A percentile compares a stretch with the other conserved stretches of the same genome.
Conservation (phyloP, 1,284 basidiomycete genomes). For the Cerrena zonata region DNA sequence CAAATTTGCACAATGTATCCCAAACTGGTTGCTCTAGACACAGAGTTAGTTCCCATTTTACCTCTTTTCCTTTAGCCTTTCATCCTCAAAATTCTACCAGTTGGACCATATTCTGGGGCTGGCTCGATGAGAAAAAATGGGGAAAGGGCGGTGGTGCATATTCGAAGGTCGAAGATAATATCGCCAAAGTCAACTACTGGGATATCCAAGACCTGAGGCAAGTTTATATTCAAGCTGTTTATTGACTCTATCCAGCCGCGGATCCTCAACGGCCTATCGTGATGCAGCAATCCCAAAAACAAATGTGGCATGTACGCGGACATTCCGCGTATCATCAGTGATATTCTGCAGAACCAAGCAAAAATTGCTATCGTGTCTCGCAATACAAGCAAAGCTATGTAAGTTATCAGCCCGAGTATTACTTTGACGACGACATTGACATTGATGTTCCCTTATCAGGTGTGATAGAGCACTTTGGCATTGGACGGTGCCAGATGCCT, state of each 20-base stretch:
- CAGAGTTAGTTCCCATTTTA: constrained; percentile 2
- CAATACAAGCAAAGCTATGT: constrained; percentile 13
- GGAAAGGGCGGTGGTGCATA: constrained; percentile 5
- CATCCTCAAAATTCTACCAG: constrained; percentile 1
- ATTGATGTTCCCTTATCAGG: constrained; percentile 1
- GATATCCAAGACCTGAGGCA: constrained; percentile 4
- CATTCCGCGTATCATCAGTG: constrained; percentile 10
- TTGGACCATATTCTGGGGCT: constrained; percentile 11
- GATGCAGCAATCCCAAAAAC: constrained; percentile 1
- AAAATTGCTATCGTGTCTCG: constrained; percentile 14
- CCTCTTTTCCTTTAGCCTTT: neutral
- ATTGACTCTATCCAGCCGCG: neutral
- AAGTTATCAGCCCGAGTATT: too few relatives aligned
- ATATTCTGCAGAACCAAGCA: constrained; percentile 12
- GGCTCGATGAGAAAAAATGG: constrained; percentile 3
- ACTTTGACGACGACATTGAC: neutral
- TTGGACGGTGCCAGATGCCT: neutral
- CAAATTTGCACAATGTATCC: constrained; percentile 1
- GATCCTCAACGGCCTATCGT: neutral
- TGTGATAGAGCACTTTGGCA: constrained; percentile 6
- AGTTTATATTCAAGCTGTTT: neutral
- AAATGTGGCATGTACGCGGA: constrained; percentile 11
- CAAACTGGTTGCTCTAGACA: constrained; percentile 8
- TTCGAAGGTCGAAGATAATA: constrained; percentile 3
- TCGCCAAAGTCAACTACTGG: constrained; percentile 4